A percentile compares a stretch with the other conserved stretches of the same genome.
Conservation (phyloP, 306 rosid species). For the Clitoria ternatea region DNA sequence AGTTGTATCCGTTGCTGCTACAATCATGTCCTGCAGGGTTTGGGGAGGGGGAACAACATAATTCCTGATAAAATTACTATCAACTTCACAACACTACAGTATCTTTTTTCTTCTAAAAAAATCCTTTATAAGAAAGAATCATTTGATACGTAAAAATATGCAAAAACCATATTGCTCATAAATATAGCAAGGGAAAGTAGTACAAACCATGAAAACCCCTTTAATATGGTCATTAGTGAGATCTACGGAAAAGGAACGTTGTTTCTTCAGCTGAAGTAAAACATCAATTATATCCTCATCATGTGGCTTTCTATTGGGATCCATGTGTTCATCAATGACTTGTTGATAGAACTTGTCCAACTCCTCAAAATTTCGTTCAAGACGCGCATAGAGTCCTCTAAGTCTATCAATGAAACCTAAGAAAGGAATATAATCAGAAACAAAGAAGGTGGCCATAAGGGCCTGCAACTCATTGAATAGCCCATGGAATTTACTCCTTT, state of each 20-base stretch:
- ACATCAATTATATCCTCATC: not conserved
- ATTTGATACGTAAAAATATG: too few species aligned
- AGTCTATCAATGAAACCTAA: conserved; percentile 3
- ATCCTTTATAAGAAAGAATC: too few species aligned
- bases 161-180: too few species aligned
- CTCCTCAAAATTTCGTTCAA: not conserved
- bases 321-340: not conserved
- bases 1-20: not conserved
- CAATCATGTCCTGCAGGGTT: not conserved
- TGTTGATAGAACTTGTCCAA: not conserved
- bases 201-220: not conserved
- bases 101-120: too few species aligned
- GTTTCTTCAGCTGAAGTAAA: not conserved
- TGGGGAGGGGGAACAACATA: not conserved
- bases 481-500: conserved; percentile 1
- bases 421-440: conserved; percentile 1
- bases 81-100: too few species aligned
- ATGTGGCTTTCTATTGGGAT: not conserved
- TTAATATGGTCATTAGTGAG: not conserved
- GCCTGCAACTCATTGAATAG: not conserved
- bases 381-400: not conserved
- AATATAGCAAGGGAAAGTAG: too few species aligned
- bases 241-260: not conserved
- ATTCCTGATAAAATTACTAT: not conserved
- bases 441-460: not conserved